A percentile compares a stretch with the other conserved stretches of the same genome.
Evolutionary conservation across 2,329 filamentous ascomycete species (phyloP).

Genomic region (Drechslerella coelobrocha): DNA sequence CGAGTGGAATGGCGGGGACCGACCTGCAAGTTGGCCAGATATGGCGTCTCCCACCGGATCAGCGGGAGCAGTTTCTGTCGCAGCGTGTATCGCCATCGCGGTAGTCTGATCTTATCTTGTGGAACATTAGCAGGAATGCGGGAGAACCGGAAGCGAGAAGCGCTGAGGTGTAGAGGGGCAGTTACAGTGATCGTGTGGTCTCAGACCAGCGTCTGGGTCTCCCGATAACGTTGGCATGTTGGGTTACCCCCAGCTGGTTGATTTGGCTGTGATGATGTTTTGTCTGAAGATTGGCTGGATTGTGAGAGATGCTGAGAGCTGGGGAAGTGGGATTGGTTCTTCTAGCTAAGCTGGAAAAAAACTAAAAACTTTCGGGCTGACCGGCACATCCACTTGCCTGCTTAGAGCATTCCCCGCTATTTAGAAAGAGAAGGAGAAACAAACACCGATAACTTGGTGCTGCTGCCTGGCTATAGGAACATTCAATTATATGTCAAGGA

Average conservation of each 20-base stretch:
- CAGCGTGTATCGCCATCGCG: constrained; percentile 84
- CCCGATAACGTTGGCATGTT: constrained; percentile 29
- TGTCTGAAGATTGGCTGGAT: not conserved
- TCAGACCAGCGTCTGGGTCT: constrained; percentile 52
- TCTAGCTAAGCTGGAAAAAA: too few relatives aligned
- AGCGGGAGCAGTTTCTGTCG: constrained; percentile 83
- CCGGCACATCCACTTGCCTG: too few relatives aligned
- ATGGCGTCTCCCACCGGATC: constrained; percentile 92
- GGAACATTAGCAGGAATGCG: not conserved
- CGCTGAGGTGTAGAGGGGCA: constrained; percentile 3
- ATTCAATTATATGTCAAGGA: too few relatives aligned
- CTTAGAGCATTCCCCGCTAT: too few relatives aligned
- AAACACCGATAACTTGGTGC: too few relatives aligned
- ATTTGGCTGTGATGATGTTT: not conserved
- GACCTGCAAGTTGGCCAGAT: constrained; percentile 83
- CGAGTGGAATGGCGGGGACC: constrained; percentile 19
- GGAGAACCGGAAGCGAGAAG: constrained; percentile 5
- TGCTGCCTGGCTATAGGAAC: too few relatives aligned
- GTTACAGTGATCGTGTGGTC: constrained; percentile 53
- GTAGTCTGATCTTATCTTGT: constrained; percentile 80
- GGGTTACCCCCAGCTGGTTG: not conserved
- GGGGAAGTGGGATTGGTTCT: too few relatives aligned
- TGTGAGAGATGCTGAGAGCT: too few relatives aligned
- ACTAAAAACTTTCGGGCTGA: too few relatives aligned
- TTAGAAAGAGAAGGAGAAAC: too few relatives aligned